Conservation (phyloP, 768 basidiomycete species). For the Galerina sulciceps region DNA sequence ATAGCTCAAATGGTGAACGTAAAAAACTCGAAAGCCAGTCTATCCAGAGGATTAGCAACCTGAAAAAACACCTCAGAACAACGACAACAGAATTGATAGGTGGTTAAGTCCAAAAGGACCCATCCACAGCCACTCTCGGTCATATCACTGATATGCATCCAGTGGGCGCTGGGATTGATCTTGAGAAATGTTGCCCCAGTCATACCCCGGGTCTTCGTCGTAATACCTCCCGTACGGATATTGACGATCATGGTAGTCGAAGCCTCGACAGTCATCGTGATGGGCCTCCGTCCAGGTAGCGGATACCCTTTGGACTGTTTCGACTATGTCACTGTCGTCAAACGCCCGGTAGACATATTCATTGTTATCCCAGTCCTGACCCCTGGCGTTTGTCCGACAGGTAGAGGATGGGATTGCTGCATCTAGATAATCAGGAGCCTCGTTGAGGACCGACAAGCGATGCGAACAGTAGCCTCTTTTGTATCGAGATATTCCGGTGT, state of each 20-base stretch:
- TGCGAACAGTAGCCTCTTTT: not conserved
- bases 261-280: not conserved
- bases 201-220: constrained; percentile 9
- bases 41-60: not conserved
- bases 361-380: not conserved
- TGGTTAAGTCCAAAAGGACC: not conserved
- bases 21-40: not conserved
- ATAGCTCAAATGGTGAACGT: not conserved
- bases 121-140: not conserved
- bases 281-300: not conserved
- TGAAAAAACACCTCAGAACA: not conserved
- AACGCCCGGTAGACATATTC: not conserved
- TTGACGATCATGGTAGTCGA: not conserved
- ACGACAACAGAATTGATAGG: not conserved
- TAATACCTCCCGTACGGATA: constrained; percentile 5
- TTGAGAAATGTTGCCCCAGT: not conserved
- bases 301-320: not conserved
- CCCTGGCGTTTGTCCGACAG: not conserved
- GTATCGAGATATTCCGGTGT: not conserved
- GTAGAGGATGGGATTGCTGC: not conserved
- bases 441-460: not conserved
- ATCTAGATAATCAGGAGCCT: not conserved
- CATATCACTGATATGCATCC: constrained; percentile 20
- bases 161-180: constrained; percentile 3
- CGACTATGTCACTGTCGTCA: not conserved